Percentiles rank a stretch among this genome's conserved stretches.
Evolutionary conservation across 495 filamentous ascomycete species (phyloP).

Genomic region (Platismatia glauca): DNA sequence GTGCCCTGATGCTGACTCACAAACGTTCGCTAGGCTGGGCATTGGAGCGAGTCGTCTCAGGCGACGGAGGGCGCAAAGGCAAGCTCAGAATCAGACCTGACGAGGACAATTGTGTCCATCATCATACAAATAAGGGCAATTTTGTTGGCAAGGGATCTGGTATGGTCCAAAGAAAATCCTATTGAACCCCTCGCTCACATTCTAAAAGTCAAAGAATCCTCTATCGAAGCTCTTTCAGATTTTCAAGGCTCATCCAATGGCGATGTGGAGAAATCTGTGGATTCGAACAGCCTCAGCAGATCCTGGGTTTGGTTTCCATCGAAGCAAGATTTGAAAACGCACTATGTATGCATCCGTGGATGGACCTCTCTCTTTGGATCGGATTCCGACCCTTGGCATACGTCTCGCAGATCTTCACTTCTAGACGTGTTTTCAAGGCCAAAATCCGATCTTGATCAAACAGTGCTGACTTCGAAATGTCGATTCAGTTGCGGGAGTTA

Average conservation of each 20-base stretch:
- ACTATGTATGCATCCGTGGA: slow-evolving; percentile 35
- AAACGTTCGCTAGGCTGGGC: slow-evolving; percentile 44
- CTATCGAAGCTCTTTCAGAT: slow-evolving; percentile 1
- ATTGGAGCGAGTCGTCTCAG: slow-evolving; percentile 30
- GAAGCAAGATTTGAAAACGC: slow-evolving; percentile 44
- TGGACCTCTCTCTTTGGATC: background rate
- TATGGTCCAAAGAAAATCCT: background rate
- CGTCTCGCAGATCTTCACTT: background rate
- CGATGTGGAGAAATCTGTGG: background rate
- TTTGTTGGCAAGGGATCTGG: slow-evolving; percentile 33
- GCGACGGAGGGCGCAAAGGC: background rate
- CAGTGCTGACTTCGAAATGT: background rate
- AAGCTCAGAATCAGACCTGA: slow-evolving; percentile 20
- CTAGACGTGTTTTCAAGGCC: no score
- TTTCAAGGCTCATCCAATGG: background rate
- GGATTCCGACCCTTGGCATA: background rate
- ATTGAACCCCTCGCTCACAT: background rate
- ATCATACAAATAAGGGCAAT: slow-evolving; percentile 46
- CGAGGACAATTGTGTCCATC: slow-evolving; percentile 40
- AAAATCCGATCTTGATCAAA: background rate
- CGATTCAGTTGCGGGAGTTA: slow-evolving; percentile 43
- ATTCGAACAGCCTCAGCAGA: slow-evolving; percentile 14
- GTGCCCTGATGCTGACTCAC: background rate
- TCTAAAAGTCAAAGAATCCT: slow-evolving; percentile 1
- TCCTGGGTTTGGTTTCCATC: slow-evolving; percentile 57